Evolutionary conservation across 83 land plant genomes (phyloP).

Genomic region (Picea abies): DNA sequence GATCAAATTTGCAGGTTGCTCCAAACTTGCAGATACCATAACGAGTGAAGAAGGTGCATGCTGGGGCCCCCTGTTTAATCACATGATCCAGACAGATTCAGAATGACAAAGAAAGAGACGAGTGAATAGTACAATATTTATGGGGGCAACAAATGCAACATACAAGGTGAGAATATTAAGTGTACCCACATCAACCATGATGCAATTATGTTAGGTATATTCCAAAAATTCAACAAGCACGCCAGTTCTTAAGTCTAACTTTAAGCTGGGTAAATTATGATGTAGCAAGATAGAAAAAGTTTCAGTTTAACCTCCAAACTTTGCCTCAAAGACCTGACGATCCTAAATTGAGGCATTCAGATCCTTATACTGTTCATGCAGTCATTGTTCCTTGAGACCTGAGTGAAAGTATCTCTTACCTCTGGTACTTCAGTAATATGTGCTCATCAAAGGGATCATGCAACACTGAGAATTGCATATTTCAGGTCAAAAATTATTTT

Average conservation of each 20-base stretch:
- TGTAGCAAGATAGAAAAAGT: not conserved
- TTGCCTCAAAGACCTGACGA: not conserved
- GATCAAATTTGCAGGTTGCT: slow-evolving; percentile 83
- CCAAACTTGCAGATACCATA: slow-evolving; percentile 88
- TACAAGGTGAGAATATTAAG: not conserved
- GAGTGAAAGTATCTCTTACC: not conserved
- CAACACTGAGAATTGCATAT: not conserved
- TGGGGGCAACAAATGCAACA: not conserved
- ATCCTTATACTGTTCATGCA: not conserved
- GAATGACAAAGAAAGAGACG: not conserved
- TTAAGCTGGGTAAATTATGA: not conserved
- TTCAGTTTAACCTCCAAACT: not conserved
- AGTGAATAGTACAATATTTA: not conserved
- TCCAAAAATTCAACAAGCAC: not conserved
- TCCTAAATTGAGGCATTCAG: not conserved
- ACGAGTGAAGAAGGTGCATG: slow-evolving; percentile 68
- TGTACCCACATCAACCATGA: not conserved
- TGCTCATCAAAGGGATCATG: not conserved
- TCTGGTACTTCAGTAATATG: not conserved
- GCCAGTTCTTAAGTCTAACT: not conserved
- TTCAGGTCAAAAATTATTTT: too few relatives aligned
- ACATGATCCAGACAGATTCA: slow-evolving; percentile 1
- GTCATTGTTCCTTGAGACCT: not conserved
- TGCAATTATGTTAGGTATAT: not conserved
- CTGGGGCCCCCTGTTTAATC: slow-evolving; percentile 66